Base-by-base conservation (phyloP, 2,329 filamentous ascomycete species). In the Aspergillus thermomutatus region DNA sequence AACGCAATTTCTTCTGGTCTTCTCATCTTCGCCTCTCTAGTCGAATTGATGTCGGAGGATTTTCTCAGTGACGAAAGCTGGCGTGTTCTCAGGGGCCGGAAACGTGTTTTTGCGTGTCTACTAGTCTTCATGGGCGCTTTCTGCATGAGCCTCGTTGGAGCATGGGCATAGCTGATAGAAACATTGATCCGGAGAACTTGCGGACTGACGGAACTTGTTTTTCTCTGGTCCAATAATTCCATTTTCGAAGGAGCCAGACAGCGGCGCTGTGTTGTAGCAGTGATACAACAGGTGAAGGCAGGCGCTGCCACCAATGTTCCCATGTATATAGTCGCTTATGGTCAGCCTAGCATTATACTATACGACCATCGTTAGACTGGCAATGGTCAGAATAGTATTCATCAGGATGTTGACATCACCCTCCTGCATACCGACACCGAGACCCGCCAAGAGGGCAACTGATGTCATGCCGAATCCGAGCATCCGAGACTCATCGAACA, bases 1-100 rank as follows among this genome's bases (percentile, higher is more conserved):
- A 92, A 93, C 64, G 89, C 88, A 50, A 87, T 93, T 40, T 91
- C 87, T 0, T 85, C 87, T n/a, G 90, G 90, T 0, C 77, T 93
- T 41, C 73, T 93, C 37, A 79, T 92, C 6, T 93, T 91, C 66
- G 89, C 90, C 0, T 89, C 88, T 0, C 75, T 93, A 23, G 89
- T 93, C 0, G 89, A 93, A 73, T 76, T 93, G 17, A 80, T 93
- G 56, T 87, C 88, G 0, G 89, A 92, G 70, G 90, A 93, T 67
- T 92, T 92, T 60, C 69, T 92, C 58, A 86, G 84, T 11, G 88
- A 91, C 63, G 87, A 89, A 77, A 90, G 87, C 72, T 91, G 89
- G 79, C 82, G 80, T 64, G 78, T 83, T 21, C 75, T 91, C 40
- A 82, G 81, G 56, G 88, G 88, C 0, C 82, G 74, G 67, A 83